These are phyloP conservation scores for Copromyces sp. DNA, from an alignment of 495 filamentous ascomycete species.

Conservation along the genomic window DNA sequence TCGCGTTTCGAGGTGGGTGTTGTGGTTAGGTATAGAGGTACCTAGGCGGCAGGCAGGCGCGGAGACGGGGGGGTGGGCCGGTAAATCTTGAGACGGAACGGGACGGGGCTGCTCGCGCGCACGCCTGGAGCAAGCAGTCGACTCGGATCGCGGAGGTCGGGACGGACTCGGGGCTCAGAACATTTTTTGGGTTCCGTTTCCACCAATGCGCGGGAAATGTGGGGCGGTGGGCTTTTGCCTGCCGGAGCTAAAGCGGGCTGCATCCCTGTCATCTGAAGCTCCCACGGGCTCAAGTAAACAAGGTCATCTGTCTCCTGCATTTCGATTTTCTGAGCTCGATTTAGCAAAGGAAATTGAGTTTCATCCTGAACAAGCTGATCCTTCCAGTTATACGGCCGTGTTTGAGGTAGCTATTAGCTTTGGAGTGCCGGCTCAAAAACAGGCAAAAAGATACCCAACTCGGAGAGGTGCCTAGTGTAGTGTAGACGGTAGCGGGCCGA, in stretches of 20 bases:
- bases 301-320: neutral
- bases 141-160: neutral
- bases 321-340: neutral
- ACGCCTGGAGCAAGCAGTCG: neutral
- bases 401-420: neutral
- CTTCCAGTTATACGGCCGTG: neutral
- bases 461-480: too few species aligned
- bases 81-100: neutral
- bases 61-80: neutral
- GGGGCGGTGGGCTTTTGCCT: conserved; percentile 4
- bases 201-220: conserved; percentile 12
- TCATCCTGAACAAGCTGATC: neutral
- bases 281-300: neutral
- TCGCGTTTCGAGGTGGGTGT: neutral
- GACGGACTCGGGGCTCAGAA: conserved; percentile 9
- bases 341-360: neutral
- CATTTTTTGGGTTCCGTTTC: conserved; percentile 15
- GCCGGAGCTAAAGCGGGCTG: neutral
- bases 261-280: neutral
- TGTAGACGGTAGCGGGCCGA: too few species aligned
- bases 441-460: too few species aligned
- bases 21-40: neutral
- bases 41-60: neutral
- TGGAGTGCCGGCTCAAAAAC: neutral
- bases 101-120: neutral